Evolutionary conservation across 2,329 filamentous ascomycete genomes (phyloP), one percentile per base, ranked within the genome.

Genomic region (Rutstroemia sydowiana): DNA sequence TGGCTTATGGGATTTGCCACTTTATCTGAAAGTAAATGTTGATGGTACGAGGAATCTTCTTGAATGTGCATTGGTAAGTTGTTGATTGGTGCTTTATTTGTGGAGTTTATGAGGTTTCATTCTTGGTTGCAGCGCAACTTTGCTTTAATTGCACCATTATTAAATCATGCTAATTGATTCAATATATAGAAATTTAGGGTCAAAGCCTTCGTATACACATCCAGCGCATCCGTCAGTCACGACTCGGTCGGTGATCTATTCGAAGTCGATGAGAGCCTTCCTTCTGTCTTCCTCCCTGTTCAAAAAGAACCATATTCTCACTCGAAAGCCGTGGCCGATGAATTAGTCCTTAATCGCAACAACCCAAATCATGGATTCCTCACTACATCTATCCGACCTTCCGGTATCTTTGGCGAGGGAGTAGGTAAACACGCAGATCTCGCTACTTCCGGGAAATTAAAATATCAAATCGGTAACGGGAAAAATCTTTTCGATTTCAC

Each of bases 401-500:
- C 72, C 1, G 72, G 70, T 18, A 76, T 77, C 61, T 76, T 76
- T 53, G 75, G 76, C 40, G 73, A 73, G 57, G 71, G 71, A 9
- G 43, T 56, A 2, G 51, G 51, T 21, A 51, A 51, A 3, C 71
- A 76, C 75, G 21, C 63, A 57, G 44, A 52, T n/a, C 72, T 70
- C 1, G 73, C 71, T 60, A 68, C 67, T 59, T 68, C 68, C 47
- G 71, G 73, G 34, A 73, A 75, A 61, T 72, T 69, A 52, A 75
- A 72, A 59, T 71, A 73, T 56, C 74, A 78, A 56, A 66, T 78
- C 44, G 75, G 75, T 48, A 61, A 67, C 18, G 77, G 77, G 61
- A 68, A 72, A 51, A 78, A 78, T 60, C 65, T 77, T 2, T 77
- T 75, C 65, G 75, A 78, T 62, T 77, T 75, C 55, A 75, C 73